These are phyloP conservation scores for Aphanomyces cochlioides DNA, from an alignment of 352 stramenopile species.

Conservation along the genomic window DNA sequence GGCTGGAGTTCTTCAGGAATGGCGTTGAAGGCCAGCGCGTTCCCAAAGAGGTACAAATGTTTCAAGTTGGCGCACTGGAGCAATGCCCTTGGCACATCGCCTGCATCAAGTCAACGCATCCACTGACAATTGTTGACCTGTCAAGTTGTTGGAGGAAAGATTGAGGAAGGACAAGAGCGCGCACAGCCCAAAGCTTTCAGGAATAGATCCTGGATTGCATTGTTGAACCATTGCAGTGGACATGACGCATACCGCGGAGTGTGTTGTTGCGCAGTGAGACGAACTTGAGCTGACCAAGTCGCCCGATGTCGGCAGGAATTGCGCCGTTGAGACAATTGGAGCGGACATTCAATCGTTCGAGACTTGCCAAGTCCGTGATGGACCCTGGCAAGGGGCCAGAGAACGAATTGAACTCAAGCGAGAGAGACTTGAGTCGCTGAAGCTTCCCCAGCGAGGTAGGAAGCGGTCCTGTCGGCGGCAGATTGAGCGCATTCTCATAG, in stretches of 20 bases:
- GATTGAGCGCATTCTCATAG: background rate
- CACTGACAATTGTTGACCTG: conserved; percentile 31
- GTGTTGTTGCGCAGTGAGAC: conserved; percentile 84
- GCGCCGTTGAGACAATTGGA: conserved; percentile 70
- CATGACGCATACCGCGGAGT: conserved; percentile 38
- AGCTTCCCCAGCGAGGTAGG: conserved; percentile 53
- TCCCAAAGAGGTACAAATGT: conserved; percentile 86
- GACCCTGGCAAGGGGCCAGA: conserved; percentile 47
- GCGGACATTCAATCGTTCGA: conserved; percentile 67
- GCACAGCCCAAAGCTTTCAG: conserved; percentile 60
- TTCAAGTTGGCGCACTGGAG: conserved; percentile 72
- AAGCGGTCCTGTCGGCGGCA: conserved; percentile 37
- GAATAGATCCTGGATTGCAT: conserved; percentile 43
- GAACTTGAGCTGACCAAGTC: conserved; percentile 66
- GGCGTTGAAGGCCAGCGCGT: conserved; percentile 46
- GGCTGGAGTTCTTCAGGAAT: background rate
- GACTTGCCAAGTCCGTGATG: conserved; percentile 53
- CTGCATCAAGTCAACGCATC: background rate
- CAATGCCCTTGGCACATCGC: conserved; percentile 50
- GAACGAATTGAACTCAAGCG: conserved; percentile 83
- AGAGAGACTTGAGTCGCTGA: conserved; percentile 58
- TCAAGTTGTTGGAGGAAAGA: conserved; percentile 76
- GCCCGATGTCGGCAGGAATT: conserved; percentile 62
- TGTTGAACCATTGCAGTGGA: background rate
- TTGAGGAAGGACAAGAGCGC: conserved; percentile 83